Evolutionary conservation across 1,139 yeast genomes (phyloP).

Genomic region (Pichia inconspicua): DNA sequence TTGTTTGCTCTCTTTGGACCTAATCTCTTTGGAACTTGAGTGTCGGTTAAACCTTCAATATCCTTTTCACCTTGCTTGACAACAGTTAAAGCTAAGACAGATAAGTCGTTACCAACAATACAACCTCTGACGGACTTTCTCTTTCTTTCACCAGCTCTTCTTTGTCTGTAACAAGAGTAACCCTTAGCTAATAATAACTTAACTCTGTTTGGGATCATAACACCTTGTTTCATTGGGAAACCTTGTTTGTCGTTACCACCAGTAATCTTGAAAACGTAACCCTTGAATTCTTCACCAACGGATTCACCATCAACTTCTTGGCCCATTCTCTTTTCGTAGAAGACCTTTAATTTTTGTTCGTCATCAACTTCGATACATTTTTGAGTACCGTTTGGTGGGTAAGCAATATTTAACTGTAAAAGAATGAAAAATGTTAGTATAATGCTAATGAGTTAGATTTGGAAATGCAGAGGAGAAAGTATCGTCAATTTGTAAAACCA

Average conservation of each 20-base stretch:
- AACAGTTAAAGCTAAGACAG: constrained; percentile 87
- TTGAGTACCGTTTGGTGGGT: constrained; percentile 99
- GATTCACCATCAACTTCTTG: constrained; percentile 99
- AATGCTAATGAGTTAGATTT: background rate
- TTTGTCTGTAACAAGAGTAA: constrained; percentile 99
- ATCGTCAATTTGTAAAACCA: background rate
- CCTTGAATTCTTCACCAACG: constrained; percentile 98
- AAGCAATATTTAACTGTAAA: constrained; percentile 89
- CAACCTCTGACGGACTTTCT: constrained; percentile 99
- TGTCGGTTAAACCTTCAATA: constrained; percentile 91
- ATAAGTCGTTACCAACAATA: constrained; percentile 94
- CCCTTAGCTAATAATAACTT: constrained; percentile 90
- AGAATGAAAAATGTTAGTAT: constrained; percentile 16
- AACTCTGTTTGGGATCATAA: constrained; percentile 99
- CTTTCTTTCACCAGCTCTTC: constrained; percentile 99
- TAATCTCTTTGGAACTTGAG: constrained; percentile 94
- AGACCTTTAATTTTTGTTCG: constrained; percentile 97
- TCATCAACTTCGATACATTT: constrained; percentile 96
- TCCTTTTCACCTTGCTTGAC: constrained; percentile 97
- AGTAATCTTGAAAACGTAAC: constrained; percentile 96
- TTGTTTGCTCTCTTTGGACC: constrained; percentile 99
- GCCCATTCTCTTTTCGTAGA: constrained; percentile 99
- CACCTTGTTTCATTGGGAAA: constrained; percentile 99
- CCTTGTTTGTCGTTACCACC: constrained; percentile 99
- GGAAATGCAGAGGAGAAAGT: background rate